Conservation (phyloP, 2,329 filamentous ascomycete species). For the Calonectria montana region DNA sequence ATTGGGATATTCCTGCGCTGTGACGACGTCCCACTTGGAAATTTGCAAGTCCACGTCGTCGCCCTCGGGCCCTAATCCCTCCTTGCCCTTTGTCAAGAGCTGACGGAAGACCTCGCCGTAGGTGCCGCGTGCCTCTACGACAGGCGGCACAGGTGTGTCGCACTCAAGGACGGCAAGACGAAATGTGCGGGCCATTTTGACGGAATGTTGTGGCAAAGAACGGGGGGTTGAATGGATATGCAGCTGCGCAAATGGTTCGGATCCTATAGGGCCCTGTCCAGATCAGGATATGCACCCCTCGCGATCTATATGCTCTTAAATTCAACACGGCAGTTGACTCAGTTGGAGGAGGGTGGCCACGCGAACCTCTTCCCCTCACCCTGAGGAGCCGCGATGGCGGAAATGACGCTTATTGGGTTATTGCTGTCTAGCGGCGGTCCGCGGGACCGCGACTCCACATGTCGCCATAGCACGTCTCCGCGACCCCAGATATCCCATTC, state of each 20-base stretch:
- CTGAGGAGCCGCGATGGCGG: constrained; percentile 30
- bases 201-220: neutral
- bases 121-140: constrained; percentile 40
- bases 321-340: neutral
- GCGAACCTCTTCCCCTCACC: constrained; percentile 4
- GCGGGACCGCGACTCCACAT: constrained; percentile 41
- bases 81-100: constrained; percentile 42
- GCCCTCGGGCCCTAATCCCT: constrained; percentile 29
- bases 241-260: neutral
- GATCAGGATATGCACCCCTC: neutral
- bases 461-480: neutral
- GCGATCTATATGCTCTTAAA: constrained; percentile 13
- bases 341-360: neutral
- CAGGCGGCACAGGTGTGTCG: constrained; percentile 45
- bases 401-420: constrained; percentile 37
- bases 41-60: constrained; percentile 40
- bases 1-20: constrained; percentile 41
- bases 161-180: constrained; percentile 47
- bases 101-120: constrained; percentile 48
- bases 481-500: neutral
- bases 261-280: neutral
- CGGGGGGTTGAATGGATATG: neutral
- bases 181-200: constrained; percentile 36
- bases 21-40: constrained; percentile 46
- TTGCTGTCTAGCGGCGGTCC: constrained; percentile 32